Evolutionary conservation across 305 asterid genomes (phyloP).

Genomic region (Solanum aculeatissimum): DNA sequence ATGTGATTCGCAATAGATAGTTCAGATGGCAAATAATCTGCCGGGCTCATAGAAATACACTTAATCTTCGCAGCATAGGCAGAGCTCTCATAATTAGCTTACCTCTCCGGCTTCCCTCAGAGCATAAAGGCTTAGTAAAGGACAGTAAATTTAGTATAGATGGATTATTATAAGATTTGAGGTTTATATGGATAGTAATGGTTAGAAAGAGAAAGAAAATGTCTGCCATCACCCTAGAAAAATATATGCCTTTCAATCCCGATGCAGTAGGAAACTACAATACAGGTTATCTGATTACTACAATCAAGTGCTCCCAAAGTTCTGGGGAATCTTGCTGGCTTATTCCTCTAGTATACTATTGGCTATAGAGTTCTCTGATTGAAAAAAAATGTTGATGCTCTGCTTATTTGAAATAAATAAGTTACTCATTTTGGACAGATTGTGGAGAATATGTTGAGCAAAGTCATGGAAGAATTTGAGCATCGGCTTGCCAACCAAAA

Average conservation of each 20-base stretch:
- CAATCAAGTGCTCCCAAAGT: background rate
- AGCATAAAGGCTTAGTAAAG: background rate
- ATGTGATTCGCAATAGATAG: background rate
- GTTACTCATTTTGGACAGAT: slow-evolving; percentile 34
- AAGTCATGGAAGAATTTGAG: slow-evolving; percentile 73
- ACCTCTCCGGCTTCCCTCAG: background rate
- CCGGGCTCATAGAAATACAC: background rate
- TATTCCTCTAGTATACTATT: background rate
- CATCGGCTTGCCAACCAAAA: slow-evolving; percentile 28
- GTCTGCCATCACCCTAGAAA: background rate
- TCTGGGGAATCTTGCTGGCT: background rate
- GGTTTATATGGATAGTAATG: background rate
- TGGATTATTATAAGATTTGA: background rate
- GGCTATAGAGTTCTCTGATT: background rate
- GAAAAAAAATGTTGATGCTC: background rate
- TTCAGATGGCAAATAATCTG: background rate
- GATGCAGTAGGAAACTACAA: background rate
- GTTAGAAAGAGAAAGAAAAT: background rate
- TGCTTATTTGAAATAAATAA: slow-evolving; percentile 8
- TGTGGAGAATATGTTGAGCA: slow-evolving; percentile 53
- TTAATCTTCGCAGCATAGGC: background rate
- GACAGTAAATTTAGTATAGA: background rate
- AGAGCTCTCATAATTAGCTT: background rate
- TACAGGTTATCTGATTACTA: background rate
- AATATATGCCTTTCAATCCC: background rate